Evolutionary conservation across 306 rosid genomes (phyloP), one percentile per base, ranked within the genome.

Genomic region (Albizia julibrissin): DNA sequence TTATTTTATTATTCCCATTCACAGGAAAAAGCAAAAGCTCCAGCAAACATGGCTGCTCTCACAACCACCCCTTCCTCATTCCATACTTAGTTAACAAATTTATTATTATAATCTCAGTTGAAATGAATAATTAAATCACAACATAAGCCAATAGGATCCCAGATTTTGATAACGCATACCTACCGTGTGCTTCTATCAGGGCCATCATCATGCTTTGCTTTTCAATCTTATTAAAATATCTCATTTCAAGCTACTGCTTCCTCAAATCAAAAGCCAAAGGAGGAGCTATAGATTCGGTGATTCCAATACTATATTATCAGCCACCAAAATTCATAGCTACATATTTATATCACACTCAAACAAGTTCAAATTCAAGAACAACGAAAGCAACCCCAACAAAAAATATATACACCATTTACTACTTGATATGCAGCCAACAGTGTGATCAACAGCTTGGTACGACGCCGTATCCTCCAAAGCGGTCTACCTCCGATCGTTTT

Each of bases 381-480:
- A 16, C 7, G 11, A 68, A 12, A 43, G 7, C 34, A 70, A 70
- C 22, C 9, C 1, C 37, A 71, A 43, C 37, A 71, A 71, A 43
- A 43, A 12, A 43, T 72, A 72, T 72, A 26, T 72, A 72, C 76
- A 70, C 39, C 5, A 27, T 47, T 69, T 44, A 73, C 74, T 8
- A 19, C 27, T 40, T 50, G 52, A 31, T 54, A 22, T 79, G 70
- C 59, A 0, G 59, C 49, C 21, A 22, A 13, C 50, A 61, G 9
- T 3, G 31, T 26, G 54, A 82, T 87, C 64, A 93, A 77, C 87
- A 92, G 1, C 91, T 76, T 0, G 99, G 98, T 70, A 95, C 99
- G 79, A 95, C 92, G 84, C 97, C 96, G 91, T 95, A 95, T 77
- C 92, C 95, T 16, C 72, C 61, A 22, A 82, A 81, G 43, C 89